Evolutionary conservation across 208 protist genomes (phyloP), one percentile per base, ranked within the genome.

Genomic region (Naegleria fowleri): DNA sequence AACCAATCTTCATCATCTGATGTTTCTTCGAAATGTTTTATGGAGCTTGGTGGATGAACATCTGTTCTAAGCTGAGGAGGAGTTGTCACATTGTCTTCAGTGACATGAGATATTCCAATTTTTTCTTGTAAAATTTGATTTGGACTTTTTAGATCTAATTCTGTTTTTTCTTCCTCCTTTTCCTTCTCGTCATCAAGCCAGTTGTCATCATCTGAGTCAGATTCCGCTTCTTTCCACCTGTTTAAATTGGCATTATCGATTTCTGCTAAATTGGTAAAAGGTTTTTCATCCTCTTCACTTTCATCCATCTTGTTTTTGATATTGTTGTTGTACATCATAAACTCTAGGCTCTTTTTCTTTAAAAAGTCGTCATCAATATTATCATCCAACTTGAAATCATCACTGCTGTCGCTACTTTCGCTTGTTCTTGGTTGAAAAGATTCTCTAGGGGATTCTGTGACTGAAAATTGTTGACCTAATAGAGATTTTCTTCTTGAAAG

Each of bases 1-100:
- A 79, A 79, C 67, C 67, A 79, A 33, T 79, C 67, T 79, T 79
- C 67, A 7, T 79, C 67, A 79, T 79, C 67, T 79, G 67, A 79
- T 0, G 5, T 36, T 79, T 79, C 67, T 33, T 79, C 67, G 36
- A 79, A 79, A 79, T 79, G 67, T 79, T 79, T 79, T 36, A 79
- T 79, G n/a, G 6, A 36, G 9, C 16, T 36, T 36, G 19, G 19
- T 36, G 19, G 19, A 79, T 36, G 19, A 36, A 13, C 6, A 25
- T 79, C 29, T 79, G 25, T 0, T 79, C 29, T 79, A 36, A 36
- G 16, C 9, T 36, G 6, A 36, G n/a, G n/a, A 79, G 29, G 16
- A 36, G 29, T 36, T 13, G 67, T 36, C 19, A 36, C 19, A 33
- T 36, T 36, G 7, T 79, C 29, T 79, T 36, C 16, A 36, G 25